Evolutionary conservation across 768 basidiomycete genomes (phyloP), one percentile per base, ranked within the genome.

Genomic region (Macrolepiota dolichaula): DNA sequence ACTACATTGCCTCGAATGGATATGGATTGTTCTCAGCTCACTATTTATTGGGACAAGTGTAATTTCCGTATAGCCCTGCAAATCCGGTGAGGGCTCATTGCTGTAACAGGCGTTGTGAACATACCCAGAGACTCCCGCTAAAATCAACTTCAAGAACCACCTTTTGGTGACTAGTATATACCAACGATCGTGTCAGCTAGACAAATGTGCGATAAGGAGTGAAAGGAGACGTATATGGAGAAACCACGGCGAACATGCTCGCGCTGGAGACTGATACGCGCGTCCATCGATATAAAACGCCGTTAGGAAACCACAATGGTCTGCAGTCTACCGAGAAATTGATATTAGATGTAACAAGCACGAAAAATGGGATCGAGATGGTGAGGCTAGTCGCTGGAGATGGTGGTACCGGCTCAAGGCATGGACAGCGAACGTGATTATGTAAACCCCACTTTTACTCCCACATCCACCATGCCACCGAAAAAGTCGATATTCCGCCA

Each of bases 131-230:
- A 70, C 81, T 81, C 22, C 96, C 96, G 7, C 88, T 82, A 73
- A 97, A 94, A 79, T 96, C 93, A 63, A 98, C 86, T 77, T 96
- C 94, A 66, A 98, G 79, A 63, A 92, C 91, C 54, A 97, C 95
- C 73, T 94, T 94, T 83, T 98, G 96, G 77, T 96, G 92, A 76
- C 90, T 92, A 87, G 89, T 94, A 87, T 73, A 88, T 72, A 80
- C 73, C 68, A 71, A 68, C 72, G 63, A 3, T 55, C 66, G 72
- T 78, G 72, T 85, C 83, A 82, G 76, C 22, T 38, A 22, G 36
- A 32, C 24, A 68, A 72, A 57, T 57, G 53, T 25, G 50, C 35
- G 59, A 64, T 60, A 57, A 50, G 59, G 62, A 72, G 61, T 63
- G 58, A 68, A 77, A 68, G 63, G 69, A 69, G 68, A 92, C 92